Percentiles rank a stretch among this genome's conserved stretches.
These are phyloP conservation scores for Sextonia rubra DNA, from an alignment of 164 flowering plant genomes.

Conservation along the genomic window DNA sequence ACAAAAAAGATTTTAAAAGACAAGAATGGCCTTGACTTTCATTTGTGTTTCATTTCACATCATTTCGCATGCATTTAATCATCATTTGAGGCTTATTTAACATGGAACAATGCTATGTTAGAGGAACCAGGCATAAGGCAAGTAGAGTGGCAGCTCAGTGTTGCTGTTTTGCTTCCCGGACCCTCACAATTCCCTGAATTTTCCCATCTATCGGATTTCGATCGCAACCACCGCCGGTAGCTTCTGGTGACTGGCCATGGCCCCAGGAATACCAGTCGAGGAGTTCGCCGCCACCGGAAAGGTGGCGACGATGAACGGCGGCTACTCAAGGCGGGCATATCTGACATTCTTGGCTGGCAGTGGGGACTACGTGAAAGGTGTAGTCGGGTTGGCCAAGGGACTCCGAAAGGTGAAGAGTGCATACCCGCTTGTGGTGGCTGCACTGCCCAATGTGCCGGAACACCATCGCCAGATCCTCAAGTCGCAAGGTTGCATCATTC, in stretches of 20 bases:
- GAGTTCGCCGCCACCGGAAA: constrained; percentile 21
- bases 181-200: background rate
- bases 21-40: constrained; percentile 13
- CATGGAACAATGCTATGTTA: background rate
- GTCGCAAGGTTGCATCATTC: constrained; percentile 21
- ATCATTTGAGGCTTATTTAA: constrained; percentile 36
- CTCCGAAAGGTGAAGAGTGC: constrained; percentile 18
- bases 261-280: constrained; percentile 33
- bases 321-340: constrained; percentile 19
- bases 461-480: constrained; percentile 17
- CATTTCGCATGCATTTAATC: constrained; percentile 24
- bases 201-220: background rate
- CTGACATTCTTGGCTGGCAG: constrained; percentile 22
- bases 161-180: constrained; percentile 21
- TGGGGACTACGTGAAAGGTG: constrained; percentile 24
- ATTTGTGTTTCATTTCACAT: constrained; percentile 18
- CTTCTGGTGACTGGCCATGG: constrained; percentile 23
- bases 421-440: constrained; percentile 20
- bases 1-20: background rate
- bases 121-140: constrained; percentile 27
- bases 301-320: constrained; percentile 13
- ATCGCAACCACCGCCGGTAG: background rate
- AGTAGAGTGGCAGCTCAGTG: constrained; percentile 20
- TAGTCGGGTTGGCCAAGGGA: constrained; percentile 21
- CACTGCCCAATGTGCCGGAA: constrained; percentile 21